These are phyloP conservation scores for Phaffia tasmanica DNA, from an alignment of 768 basidiomycete species.

Conservation along the genomic window DNA sequence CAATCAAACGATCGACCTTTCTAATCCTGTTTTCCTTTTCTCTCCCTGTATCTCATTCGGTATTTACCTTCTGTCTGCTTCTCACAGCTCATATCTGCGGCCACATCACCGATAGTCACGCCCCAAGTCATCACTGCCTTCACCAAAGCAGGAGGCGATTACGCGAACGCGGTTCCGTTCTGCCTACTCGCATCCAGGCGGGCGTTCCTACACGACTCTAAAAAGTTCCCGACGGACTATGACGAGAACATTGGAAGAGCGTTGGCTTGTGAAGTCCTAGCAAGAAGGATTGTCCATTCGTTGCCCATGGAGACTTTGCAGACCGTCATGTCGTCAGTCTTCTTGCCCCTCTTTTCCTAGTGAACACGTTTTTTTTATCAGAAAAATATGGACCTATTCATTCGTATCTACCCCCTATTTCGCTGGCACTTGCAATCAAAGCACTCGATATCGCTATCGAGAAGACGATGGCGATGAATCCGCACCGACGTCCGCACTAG, in stretches of 20 bases:
- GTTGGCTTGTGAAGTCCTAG: constrained; percentile 65
- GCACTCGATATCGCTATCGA: constrained; percentile 55
- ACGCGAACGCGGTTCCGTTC: constrained; percentile 59
- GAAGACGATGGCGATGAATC: constrained; percentile 67
- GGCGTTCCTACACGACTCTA: constrained; percentile 1
- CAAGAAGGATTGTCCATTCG: constrained; percentile 64
- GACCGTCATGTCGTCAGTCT: constrained; percentile 47
- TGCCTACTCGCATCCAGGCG: constrained; percentile 33
- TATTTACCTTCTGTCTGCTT: background rate
- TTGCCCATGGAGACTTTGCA: constrained; percentile 53
- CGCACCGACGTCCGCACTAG: constrained; percentile 63
- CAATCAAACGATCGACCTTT: background rate
- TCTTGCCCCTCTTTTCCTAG: background rate
- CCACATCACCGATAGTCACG: constrained; percentile 74
- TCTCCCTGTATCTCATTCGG: background rate
- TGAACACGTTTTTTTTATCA: background rate
- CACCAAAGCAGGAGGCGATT: constrained; percentile 72
- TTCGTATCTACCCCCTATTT: no score
- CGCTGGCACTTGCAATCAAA: constrained; percentile 35
- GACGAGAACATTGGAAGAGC: constrained; percentile 76
- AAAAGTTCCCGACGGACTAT: constrained; percentile 55
- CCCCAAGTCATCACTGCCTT: constrained; percentile 62
- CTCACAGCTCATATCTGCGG: constrained; percentile 49
- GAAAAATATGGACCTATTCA: no score
- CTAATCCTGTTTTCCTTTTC: background rate